phyloP scores from a whole-genome alignment of 208 protist genomes.

The Vickermania ingenoplastis region DNA sequence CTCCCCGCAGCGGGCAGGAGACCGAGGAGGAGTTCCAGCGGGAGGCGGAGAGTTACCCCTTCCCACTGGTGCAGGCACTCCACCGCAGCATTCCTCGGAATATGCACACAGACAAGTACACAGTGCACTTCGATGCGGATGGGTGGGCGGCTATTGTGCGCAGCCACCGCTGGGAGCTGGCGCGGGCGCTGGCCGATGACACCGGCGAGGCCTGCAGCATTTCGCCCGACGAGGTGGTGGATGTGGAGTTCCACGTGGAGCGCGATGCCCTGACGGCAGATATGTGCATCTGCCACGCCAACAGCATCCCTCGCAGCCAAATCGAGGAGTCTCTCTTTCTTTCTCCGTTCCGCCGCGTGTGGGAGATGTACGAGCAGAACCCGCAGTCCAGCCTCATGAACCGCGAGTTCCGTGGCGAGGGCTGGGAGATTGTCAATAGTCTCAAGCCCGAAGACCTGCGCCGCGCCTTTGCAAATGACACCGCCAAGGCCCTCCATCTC shows the following conservation, averaged over 20 bases:
- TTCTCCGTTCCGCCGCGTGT: constrained; percentile 21
- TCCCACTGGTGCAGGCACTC: constrained; percentile 6
- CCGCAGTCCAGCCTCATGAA: not conserved
- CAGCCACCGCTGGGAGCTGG: not conserved
- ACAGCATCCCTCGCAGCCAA: not conserved
- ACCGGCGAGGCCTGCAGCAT: not conserved
- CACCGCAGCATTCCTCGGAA: constrained; percentile 1
- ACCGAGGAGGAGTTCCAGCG: constrained; percentile 1
- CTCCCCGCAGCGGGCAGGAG: not conserved
- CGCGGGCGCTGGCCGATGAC: not conserved
- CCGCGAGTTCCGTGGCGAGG: not conserved
- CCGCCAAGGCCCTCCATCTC: not conserved
- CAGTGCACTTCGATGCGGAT: not conserved
- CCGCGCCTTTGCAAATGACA: not conserved
- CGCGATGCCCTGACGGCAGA: not conserved
- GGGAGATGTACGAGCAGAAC: constrained; percentile 19
- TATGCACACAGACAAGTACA: not conserved
- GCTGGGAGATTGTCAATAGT: not conserved
- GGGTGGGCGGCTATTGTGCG: not conserved
- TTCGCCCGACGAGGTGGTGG: not conserved
- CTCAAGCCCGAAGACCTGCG: not conserved
- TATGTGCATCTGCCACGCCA: constrained; percentile 1
- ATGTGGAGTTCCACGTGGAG: not conserved
- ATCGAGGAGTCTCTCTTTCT: not conserved
- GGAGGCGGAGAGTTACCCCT: constrained; percentile 5